Evolutionary conservation across 116 monocot species (phyloP), one percentile per base, ranked within the genome.

Genomic region (Posidonia oceanica): DNA sequence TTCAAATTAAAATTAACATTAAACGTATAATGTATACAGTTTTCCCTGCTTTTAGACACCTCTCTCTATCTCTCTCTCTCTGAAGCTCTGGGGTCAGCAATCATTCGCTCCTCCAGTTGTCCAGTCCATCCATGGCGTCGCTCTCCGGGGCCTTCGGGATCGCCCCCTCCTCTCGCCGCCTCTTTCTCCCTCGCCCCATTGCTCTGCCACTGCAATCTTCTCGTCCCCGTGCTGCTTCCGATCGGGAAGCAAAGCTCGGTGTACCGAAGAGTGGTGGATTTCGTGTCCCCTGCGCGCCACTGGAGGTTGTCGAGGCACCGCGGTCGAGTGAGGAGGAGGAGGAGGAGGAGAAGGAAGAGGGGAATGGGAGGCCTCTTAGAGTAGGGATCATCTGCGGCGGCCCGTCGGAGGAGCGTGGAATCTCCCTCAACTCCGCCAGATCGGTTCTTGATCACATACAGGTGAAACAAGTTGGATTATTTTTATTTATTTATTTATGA

Each of bases 391-490:
- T 96, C 21, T 91, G 96, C 69, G 96, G 91, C 1, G 96, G 95
- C 0, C 96, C 96, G 36, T 96, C 91, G 7, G 86, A 81, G 29
- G 96, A 96, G 81, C 75, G 91, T 11, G 96, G 96, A 64, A 83
- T 96, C 63, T 96, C 95, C 7, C 71, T 91, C 76, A 96, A 96
- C 79, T 96, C 95, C 16, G 95, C 91, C 1, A 78, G 91, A 72
- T 91, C 96, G 15, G 87, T 96, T 69, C 86, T 91, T 37, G 96
- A 96, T 88, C 96, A 91, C 79, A 83, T 91, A 57, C 87, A 96
- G 81, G 95, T 86, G 52, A 7, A n/a, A 39, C 7, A 20, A 14
- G 38, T 52, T 58, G 40, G 15, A 5, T 73, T 73, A 8, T 29
- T 64, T 16, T 64, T 39, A 15, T 8, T 64, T 12, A 29, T 29